These are phyloP conservation scores for Pilatotrama ljubarskyi DNA, from an alignment of 768 basidiomycete genomes.

Conservation along the genomic window DNA sequence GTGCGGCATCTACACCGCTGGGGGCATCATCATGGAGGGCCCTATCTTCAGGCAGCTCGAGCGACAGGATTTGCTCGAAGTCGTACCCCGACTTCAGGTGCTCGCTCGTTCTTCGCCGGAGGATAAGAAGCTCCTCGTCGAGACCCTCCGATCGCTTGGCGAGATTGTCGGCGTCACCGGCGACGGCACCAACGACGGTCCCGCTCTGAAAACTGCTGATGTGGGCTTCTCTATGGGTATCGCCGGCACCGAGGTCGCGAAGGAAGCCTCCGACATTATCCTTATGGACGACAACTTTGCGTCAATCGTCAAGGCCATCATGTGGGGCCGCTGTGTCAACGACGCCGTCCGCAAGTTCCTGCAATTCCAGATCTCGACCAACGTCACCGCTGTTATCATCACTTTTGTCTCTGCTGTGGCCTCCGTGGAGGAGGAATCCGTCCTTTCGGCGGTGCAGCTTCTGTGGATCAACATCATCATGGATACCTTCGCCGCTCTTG, in stretches of 20 bases:
- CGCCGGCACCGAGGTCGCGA: slow-evolving; percentile 96
- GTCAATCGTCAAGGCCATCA: slow-evolving; percentile 95
- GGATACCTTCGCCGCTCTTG: slow-evolving; percentile 98
- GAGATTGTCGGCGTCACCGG: slow-evolving; percentile 96
- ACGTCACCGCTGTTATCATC: slow-evolving; percentile 93
- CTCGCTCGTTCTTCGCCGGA: slow-evolving; percentile 97
- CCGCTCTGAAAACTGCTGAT: slow-evolving; percentile 91
- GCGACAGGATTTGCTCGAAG: slow-evolving; percentile 68
- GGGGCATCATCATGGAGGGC: slow-evolving; percentile 98
- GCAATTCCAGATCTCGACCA: slow-evolving; percentile 93
- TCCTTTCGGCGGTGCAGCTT: slow-evolving; percentile 93
- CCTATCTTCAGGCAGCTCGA: slow-evolving; percentile 85
- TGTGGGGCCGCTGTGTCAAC: slow-evolving; percentile 99
- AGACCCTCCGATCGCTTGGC: slow-evolving; percentile 81
- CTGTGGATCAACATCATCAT: slow-evolving; percentile 99
- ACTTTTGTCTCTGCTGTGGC: slow-evolving; percentile 91
- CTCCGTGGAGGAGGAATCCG: slow-evolving; percentile 72
- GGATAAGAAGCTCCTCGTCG: slow-evolving; percentile 93
- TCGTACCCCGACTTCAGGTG: slow-evolving; percentile 92
- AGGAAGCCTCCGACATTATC: slow-evolving; percentile 98
- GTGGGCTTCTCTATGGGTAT: slow-evolving; percentile 98
- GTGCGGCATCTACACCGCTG: slow-evolving; percentile 91
- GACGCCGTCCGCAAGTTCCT: slow-evolving; percentile 97
- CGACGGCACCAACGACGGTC: slow-evolving; percentile 97
- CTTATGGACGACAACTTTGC: slow-evolving; percentile 98